A percentile compares a stretch with the other conserved stretches of the same genome.
Evolutionary conservation across 176 grass and related monocot genomes (phyloP).

Genomic region (Zea luxurians): DNA sequence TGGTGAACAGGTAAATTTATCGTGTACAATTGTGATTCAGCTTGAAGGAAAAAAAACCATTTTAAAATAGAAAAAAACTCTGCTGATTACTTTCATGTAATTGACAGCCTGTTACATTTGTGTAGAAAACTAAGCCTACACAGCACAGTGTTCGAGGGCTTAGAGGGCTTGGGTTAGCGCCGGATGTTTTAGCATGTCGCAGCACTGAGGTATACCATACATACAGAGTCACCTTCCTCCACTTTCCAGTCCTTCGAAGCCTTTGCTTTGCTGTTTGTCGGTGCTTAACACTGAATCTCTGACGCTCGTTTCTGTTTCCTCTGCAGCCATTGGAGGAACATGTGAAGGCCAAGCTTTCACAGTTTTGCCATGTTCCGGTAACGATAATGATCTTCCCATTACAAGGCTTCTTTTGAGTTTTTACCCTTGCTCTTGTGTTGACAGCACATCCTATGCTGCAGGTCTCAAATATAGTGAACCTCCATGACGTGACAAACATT

Average conservation of each 20-base stretch:
- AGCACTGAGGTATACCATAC: slow-evolving; percentile 60
- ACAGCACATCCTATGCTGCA: slow-evolving; percentile 46
- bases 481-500: slow-evolving; percentile 95
- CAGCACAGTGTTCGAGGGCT: slow-evolving; percentile 87
- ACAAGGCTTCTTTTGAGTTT: slow-evolving; percentile 21
- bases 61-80: background rate
- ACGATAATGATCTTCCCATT: slow-evolving; percentile 28
- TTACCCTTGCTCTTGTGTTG: slow-evolving; percentile 27
- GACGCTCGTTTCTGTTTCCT: slow-evolving; percentile 23
- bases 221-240: slow-evolving; percentile 6
- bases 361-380: slow-evolving; percentile 95
- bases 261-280: background rate
- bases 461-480: slow-evolving; percentile 71
- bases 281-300: slow-evolving; percentile 21
- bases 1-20: slow-evolving; percentile 80
- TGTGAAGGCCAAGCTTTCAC: slow-evolving; percentile 87
- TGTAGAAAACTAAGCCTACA: slow-evolving; percentile 98
- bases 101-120: slow-evolving; percentile 6
- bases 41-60: background rate
- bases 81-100: slow-evolving; percentile 30
- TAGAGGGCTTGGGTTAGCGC: slow-evolving; percentile 89
- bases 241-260: slow-evolving; percentile 8
- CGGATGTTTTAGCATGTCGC: slow-evolving; percentile 89
- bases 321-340: slow-evolving; percentile 66
- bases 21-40: background rate